These are phyloP conservation scores for Solanum infundibuliforme DNA, from an alignment of 257 asterid species.

Conservation along the genomic window DNA sequence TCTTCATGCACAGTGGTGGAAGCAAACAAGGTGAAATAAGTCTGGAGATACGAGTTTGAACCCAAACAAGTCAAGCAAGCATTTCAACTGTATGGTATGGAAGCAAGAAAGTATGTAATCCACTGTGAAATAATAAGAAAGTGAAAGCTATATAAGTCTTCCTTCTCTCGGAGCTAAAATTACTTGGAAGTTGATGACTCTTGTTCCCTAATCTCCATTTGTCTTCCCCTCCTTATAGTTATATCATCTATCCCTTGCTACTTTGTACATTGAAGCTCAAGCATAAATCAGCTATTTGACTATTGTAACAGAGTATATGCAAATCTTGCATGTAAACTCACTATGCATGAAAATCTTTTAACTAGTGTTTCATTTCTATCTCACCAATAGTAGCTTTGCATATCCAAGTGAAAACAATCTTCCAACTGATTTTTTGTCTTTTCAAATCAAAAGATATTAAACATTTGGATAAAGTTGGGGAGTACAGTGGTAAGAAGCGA, in stretches of 20 bases:
- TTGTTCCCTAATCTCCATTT: background rate
- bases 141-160: background rate
- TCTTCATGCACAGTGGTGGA: background rate
- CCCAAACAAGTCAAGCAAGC: background rate
- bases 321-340: background rate
- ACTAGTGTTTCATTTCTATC: background rate
- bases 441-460: background rate
- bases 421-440: background rate
- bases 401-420: background rate
- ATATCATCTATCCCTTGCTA: background rate
- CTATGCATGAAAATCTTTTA: background rate
- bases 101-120: background rate
- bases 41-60: background rate
- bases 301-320: background rate
- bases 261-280: background rate
- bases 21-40: background rate
- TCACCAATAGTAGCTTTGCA: background rate
- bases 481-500: background rate
- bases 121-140: background rate
- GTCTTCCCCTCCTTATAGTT: background rate
- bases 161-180: background rate
- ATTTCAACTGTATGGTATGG: background rate
- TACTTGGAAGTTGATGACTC: background rate
- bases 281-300: background rate
- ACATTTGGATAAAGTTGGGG: background rate